Evolutionary conservation across 306 rosid genomes (phyloP).

Genomic region (Biancaea sappan): DNA sequence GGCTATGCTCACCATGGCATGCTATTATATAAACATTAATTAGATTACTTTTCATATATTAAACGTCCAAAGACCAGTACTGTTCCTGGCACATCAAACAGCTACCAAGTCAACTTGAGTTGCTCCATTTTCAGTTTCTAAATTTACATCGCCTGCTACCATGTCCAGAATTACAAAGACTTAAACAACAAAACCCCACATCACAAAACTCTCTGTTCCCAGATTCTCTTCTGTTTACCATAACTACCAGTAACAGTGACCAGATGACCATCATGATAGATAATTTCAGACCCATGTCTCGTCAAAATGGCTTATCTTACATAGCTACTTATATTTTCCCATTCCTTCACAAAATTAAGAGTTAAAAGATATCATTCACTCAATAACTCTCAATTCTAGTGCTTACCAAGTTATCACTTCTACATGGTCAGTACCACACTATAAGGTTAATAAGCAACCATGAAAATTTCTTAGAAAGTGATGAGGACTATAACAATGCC

Average conservation of each 20-base stretch:
- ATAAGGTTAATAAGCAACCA: not conserved
- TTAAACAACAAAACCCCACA: not conserved
- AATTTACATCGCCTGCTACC: not conserved
- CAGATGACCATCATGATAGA: not conserved
- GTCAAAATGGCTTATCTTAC: not conserved
- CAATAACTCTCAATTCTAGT: not conserved
- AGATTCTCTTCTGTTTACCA: not conserved
- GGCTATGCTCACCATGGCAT: too few relatives aligned
- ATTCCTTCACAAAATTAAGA: not conserved
- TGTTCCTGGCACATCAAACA: not conserved
- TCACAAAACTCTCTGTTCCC: not conserved
- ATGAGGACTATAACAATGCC: not conserved
- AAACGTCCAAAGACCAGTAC: not conserved
- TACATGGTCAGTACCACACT: constrained; percentile 13
- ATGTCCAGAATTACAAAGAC: not conserved
- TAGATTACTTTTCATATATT: too few relatives aligned
- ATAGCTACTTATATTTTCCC: not conserved
- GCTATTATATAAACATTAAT: too few relatives aligned
- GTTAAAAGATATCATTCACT: too few relatives aligned
- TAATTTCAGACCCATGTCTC: not conserved
- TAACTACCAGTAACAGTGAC: not conserved
- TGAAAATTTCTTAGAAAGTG: not conserved
- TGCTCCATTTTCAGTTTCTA: constrained; percentile 1
- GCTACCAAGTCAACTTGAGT: not conserved
- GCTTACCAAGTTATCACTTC: constrained; percentile 15